Conservation (phyloP, 805 yeast genomes). For the Saturnispora silvae region DNA sequence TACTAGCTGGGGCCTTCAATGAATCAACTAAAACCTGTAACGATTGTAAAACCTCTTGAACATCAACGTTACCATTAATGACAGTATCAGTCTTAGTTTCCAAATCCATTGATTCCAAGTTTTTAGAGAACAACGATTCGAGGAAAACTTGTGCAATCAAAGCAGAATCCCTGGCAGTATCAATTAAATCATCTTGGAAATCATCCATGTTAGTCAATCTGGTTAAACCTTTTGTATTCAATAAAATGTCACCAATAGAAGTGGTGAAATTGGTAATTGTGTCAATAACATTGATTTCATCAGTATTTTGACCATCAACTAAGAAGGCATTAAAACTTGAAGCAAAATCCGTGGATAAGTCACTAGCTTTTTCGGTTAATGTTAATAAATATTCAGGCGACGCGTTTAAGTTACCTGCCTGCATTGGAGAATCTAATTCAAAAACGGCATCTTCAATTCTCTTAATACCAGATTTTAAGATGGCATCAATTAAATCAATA, state of each 20-base stretch:
- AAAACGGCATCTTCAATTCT: conserved; percentile 62
- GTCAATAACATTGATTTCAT: conserved; percentile 51
- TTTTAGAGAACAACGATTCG: conserved; percentile 43
- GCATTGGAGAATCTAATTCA: conserved; percentile 69
- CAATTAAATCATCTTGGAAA: conserved; percentile 41
- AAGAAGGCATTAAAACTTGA: conserved; percentile 62
- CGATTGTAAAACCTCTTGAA: conserved; percentile 60
- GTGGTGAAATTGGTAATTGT: conserved; percentile 54
- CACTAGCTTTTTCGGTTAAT: conserved; percentile 57
- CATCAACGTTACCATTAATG: conserved; percentile 61
- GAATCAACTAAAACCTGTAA: conserved; percentile 46
- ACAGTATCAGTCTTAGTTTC: conserved; percentile 70
- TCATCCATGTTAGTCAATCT: conserved; percentile 39
- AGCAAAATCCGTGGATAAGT: conserved; percentile 70
- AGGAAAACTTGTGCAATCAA: conserved; percentile 53
- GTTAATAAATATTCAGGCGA: conserved; percentile 62
- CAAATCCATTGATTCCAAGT: conserved; percentile 37
- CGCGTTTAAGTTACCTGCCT: conserved; percentile 70
- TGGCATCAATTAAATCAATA: conserved; percentile 51
- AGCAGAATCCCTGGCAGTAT: conserved; percentile 45
- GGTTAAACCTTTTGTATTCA: conserved; percentile 60
- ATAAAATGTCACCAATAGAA: conserved; percentile 49
- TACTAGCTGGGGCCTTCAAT: conserved; percentile 30
- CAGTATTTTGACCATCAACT: conserved; percentile 65
- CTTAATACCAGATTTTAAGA: conserved; percentile 56